Evolutionary conservation across 176 grass and related monocot species (phyloP).

Genomic region (Avena atlantica): DNA sequence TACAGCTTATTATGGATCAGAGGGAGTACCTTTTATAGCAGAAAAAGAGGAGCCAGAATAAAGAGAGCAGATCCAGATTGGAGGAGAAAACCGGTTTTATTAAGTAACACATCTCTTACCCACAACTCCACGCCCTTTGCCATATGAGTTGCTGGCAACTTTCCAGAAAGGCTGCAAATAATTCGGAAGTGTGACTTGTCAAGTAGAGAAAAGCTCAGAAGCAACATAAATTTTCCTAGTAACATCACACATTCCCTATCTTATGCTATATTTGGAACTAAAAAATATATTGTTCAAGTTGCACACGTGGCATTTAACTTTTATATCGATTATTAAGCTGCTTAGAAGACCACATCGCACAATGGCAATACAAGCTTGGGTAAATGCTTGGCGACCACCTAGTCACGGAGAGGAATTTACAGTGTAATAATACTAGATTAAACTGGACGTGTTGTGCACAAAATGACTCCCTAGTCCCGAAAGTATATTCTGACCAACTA

Average conservation of each 20-base stretch:
- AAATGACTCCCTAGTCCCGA: not conserved
- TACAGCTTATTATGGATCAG: too few species aligned
- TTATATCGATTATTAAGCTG: not conserved
- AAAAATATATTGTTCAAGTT: not conserved
- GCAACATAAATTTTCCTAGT: not conserved
- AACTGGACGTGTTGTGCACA: constrained; percentile 5
- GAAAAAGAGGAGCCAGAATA: not conserved
- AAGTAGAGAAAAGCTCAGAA: constrained; percentile 13
- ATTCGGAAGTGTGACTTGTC: constrained; percentile 16
- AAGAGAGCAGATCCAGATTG: not conserved
- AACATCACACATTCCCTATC: not conserved
- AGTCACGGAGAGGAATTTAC: not conserved
- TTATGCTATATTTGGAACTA: constrained; percentile 5
- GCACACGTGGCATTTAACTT: not conserved
- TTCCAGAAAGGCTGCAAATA: constrained; percentile 91
- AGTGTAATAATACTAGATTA: not conserved
- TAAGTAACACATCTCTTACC: constrained; percentile 60
- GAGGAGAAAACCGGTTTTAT: not conserved
- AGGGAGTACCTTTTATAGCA: not conserved
- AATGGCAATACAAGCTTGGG: not conserved
- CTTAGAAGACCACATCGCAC: not conserved
- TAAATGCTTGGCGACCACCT: constrained; percentile 8
- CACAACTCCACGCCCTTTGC: constrained; percentile 93
- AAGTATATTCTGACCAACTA: constrained; percentile 5
- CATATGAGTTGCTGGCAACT: constrained; percentile 92